Evolutionary conservation across 352 stramenopile species (phyloP), one percentile per base, ranked within the genome.

Genomic region (Globisporangium carolinianum): DNA sequence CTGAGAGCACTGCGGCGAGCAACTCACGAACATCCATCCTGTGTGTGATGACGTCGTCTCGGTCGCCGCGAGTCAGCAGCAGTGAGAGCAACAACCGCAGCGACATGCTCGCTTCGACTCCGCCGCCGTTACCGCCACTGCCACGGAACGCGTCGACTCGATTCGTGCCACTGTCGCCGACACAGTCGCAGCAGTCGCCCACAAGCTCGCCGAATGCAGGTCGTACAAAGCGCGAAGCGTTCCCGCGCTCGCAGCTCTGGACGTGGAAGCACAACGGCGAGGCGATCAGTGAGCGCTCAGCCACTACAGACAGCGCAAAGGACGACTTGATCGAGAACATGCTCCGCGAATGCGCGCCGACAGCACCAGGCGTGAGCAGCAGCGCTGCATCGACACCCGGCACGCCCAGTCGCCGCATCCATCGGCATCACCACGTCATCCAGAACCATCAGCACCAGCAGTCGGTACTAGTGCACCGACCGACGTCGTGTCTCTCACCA

Each of bases 201-300:
- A 10, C 17, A 12, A 14, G 53, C 18, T 69, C 62, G 0, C 58
- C 63, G 0, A 48, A 59, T 46, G 53, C 12, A n/a, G 54, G 47
- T 39, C 63, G 60, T 4, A 9, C 39, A 3, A 67, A 68, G 57
- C 71, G 67, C 7, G 61, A 63, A n/a, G 62, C 65, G 42, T 87
- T 89, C 63, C 76, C 77, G 12, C 80, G 80, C 12, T 62, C 77
- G 7, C 62, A 83, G 43, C 68, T 90, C 12, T 90, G 78, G 80
- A 65, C 59, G 14, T 90, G 78, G 80, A 68, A 65, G 8, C 55
- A 76, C 47, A 35, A 51, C 53, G 39, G n/a, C n/a, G 32, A 9
- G 6, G 32, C 15, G 0, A 36, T 46, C 32, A 61, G 50, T 6
- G 5, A 48, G 9, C 12, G 45, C 11, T 14, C 4, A 38, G 35